Evolutionary conservation across 371 early-diverging fungal genomes (phyloP).

Genomic region (Haplosporangium sp.): DNA sequence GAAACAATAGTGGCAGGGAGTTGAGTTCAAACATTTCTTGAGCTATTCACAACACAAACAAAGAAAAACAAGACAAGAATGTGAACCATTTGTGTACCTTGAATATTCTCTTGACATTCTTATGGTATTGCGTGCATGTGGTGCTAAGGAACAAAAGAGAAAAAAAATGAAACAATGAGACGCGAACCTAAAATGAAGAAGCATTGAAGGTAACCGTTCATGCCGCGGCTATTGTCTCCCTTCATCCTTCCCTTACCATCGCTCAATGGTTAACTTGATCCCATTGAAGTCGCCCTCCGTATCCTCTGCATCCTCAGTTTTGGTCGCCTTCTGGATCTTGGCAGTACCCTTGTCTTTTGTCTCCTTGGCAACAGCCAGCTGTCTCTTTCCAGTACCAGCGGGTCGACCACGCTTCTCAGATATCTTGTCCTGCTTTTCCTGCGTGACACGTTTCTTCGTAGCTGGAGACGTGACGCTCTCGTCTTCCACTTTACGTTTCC

Average conservation of each 20-base stretch:
- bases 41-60: neutral
- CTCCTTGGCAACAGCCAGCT: constrained; percentile 1
- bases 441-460: constrained; percentile 9
- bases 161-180: neutral
- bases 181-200: neutral
- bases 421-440: neutral
- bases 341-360: neutral
- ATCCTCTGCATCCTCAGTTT: constrained; percentile 2
- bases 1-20: neutral
- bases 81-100: constrained; percentile 13
- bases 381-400: constrained; percentile 33
- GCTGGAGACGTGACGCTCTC: neutral
- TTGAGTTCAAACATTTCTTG: neutral
- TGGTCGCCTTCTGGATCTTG: neutral
- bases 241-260: constrained; percentile 23
- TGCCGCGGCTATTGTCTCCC: neutral
- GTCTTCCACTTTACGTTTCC: constrained; percentile 6
- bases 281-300: constrained; percentile 5
- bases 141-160: constrained; percentile 11
- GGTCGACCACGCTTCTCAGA: constrained; percentile 36
- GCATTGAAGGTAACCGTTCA: neutral
- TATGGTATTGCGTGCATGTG: constrained; percentile 44
- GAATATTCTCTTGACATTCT: constrained; percentile 30
- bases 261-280: constrained; percentile 41
- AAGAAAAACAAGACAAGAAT: neutral